Base-by-base conservation (phyloP, 2,329 filamentous ascomycete genomes). In the Neonectria hederae region DNA sequence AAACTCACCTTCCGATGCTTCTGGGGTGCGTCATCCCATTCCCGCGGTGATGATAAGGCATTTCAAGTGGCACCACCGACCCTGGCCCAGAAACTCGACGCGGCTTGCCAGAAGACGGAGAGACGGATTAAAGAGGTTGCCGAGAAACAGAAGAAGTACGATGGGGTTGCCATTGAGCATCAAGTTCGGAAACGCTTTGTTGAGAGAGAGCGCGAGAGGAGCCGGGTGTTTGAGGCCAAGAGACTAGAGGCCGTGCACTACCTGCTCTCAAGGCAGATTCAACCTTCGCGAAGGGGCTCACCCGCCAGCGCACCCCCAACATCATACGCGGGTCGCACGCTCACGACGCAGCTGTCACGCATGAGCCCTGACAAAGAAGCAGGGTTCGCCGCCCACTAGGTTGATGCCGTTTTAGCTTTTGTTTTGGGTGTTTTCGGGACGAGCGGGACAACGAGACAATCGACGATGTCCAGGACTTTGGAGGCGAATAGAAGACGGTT, bases 21-120 rank as follows among this genome's bases (percentile, higher is more conserved):
- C 58, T 89, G 86, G 83, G 86, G 86, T 56, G 86, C 83, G 14
- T 88, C 87, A 5, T 80, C 84, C 5, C 74, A 71, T 48, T 68
- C 77, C 2, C 81, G 85, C 14, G 75, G 53, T 69, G 75, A 70
- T 28, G 53, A 59, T 11, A 68, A 68, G 35, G 52, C 56, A 1
- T 70, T 79, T 7, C 68, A 77, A 56, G 59, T 84, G 7, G 82
- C 83, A 2, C 61, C 80, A 17, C 72, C 80, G 2, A 57, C 74
- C 0, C 66, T 81, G 3, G 84, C 84, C 3, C 75, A 77, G 32
- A 81, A 76, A 57, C 80, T 89, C 5, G 86, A 89, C 69, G 76
- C 78, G 24, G 79, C 83, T 4, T 87, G 83, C 73, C 74, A 76
- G 24, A 80, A 75, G 49, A 80, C 82, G 3, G 81, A 87, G 69